Evolutionary conservation across 2,329 filamentous ascomycete species (phyloP).

Genomic region (Pseudopithomyces chartarum): DNA sequence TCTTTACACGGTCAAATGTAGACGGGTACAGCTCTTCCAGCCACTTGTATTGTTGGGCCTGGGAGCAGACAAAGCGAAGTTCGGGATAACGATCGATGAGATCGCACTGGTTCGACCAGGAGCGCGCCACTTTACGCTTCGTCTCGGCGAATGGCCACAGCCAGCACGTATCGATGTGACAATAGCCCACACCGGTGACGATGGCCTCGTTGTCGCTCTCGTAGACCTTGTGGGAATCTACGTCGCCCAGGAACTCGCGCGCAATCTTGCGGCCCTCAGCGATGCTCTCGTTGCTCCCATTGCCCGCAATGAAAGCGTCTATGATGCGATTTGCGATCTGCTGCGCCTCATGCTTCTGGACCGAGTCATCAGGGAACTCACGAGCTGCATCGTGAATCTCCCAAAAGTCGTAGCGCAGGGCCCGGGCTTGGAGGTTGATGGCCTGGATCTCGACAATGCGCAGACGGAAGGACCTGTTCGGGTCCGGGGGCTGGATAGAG

Average conservation of each 20-base stretch:
- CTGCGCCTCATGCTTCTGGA: slow-evolving; percentile 86
- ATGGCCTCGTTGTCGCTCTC: slow-evolving; percentile 73
- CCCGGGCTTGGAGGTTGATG: slow-evolving; percentile 82
- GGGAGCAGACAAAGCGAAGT: slow-evolving; percentile 87
- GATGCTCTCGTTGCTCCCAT: slow-evolving; percentile 74
- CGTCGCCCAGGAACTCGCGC: slow-evolving; percentile 77
- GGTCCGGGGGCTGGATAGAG: slow-evolving; percentile 83
- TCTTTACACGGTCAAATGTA: slow-evolving; percentile 87
- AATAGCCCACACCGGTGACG: slow-evolving; percentile 90
- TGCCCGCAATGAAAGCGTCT: slow-evolving; percentile 81
- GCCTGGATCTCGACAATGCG: slow-evolving; percentile 83
- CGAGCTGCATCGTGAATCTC: slow-evolving; percentile 90
- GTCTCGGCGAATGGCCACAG: slow-evolving; percentile 98
- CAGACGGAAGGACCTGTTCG: slow-evolving; percentile 81
- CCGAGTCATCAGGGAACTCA: slow-evolving; percentile 86
- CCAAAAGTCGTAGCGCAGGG: slow-evolving; percentile 91
- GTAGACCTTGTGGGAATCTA: slow-evolving; percentile 86
- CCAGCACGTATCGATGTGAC: slow-evolving; percentile 98
- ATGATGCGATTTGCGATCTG: slow-evolving; percentile 87
- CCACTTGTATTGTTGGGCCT: slow-evolving; percentile 99
- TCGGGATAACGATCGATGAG: slow-evolving; percentile 95
- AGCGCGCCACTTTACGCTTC: slow-evolving; percentile 92
- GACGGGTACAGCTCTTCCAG: slow-evolving; percentile 86
- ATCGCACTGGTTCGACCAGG: slow-evolving; percentile 96
- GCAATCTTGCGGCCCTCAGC: slow-evolving; percentile 81